Percentiles rank a stretch among this genome's conserved stretches.
These are phyloP conservation scores for Collariella sp. DNA, from an alignment of 495 filamentous ascomycete genomes.

Conservation along the genomic window DNA sequence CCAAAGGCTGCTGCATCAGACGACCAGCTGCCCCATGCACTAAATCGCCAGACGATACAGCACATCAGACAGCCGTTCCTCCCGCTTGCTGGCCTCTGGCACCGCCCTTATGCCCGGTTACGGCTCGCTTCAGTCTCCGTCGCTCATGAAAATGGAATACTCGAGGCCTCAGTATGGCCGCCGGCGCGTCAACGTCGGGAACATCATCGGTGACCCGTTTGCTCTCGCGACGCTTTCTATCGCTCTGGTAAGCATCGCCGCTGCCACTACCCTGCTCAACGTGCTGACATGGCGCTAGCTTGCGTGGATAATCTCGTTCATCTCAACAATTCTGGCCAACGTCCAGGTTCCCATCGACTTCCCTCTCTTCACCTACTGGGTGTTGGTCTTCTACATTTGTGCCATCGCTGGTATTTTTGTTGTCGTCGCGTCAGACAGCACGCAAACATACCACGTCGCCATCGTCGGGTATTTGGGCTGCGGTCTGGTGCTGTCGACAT, in stretches of 20 bases:
- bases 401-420: constrained; percentile 69
- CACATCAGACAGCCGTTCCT: constrained; percentile 3
- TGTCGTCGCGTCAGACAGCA: constrained; percentile 72
- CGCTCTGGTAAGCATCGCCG: constrained; percentile 57
- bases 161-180: constrained; percentile 48
- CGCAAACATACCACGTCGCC: constrained; percentile 82
- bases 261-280: neutral
- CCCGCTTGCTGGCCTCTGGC: constrained; percentile 16
- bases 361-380: constrained; percentile 87
- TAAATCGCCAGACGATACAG: constrained; percentile 23
- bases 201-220: constrained; percentile 93
- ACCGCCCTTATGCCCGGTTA: constrained; percentile 57
- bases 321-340: constrained; percentile 73
- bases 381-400: constrained; percentile 75
- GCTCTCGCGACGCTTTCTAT: constrained; percentile 91
- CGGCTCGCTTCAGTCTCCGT: constrained; percentile 64
- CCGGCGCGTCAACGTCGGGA: constrained; percentile 63
- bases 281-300: constrained; percentile 45
- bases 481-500: constrained; percentile 74
- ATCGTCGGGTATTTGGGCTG: constrained; percentile 79
- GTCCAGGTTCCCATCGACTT: constrained; percentile 37
- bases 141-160: constrained; percentile 73
- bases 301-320: constrained; percentile 88
- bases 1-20: constrained; percentile 9
- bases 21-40: constrained; percentile 16